Conservation (phyloP, 495 filamentous ascomycete species). For the Extremus antarcticus region DNA sequence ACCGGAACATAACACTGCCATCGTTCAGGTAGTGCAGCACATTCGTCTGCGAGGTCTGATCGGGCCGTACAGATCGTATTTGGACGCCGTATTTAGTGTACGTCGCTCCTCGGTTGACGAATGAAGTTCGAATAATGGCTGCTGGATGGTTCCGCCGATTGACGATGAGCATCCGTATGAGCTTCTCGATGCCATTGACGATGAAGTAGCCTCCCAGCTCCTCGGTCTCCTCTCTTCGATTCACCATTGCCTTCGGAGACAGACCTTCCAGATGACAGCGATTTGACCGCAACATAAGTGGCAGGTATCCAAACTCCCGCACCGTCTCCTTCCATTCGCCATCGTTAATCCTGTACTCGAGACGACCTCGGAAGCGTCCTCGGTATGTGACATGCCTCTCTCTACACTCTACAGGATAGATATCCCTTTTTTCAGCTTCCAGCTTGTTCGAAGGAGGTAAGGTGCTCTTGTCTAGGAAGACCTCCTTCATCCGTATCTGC, state of each 20-base stretch:
- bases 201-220: slow-evolving; percentile 91
- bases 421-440: slow-evolving; percentile 61
- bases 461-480: slow-evolving; percentile 65
- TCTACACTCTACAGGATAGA: slow-evolving; percentile 85
- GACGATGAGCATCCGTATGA: slow-evolving; percentile 85
- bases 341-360: slow-evolving; percentile 78
- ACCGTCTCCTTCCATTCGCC: slow-evolving; percentile 68
- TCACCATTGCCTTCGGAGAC: slow-evolving; percentile 68
- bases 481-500: slow-evolving; percentile 59
- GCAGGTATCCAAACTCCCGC: slow-evolving; percentile 76
- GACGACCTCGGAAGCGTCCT: slow-evolving; percentile 66
- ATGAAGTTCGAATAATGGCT: slow-evolving; percentile 83
- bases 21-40: slow-evolving; percentile 91
- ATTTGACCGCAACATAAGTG: slow-evolving; percentile 88
- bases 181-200: slow-evolving; percentile 91
- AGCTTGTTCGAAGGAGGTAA: slow-evolving; percentile 73
- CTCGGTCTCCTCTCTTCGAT: slow-evolving; percentile 83
- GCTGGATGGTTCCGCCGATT: slow-evolving; percentile 86
- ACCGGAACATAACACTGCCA: slow-evolving; percentile 91
- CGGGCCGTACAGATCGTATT: slow-evolving; percentile 80
- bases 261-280: slow-evolving; percentile 80
- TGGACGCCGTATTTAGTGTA: slow-evolving; percentile 87
- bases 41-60: slow-evolving; percentile 96
- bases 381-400: slow-evolving; percentile 88
- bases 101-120: slow-evolving; percentile 66